Evolutionary conservation across 1,284 basidiomycete species (phyloP).

Genomic region (Cerioporus squamosus): DNA sequence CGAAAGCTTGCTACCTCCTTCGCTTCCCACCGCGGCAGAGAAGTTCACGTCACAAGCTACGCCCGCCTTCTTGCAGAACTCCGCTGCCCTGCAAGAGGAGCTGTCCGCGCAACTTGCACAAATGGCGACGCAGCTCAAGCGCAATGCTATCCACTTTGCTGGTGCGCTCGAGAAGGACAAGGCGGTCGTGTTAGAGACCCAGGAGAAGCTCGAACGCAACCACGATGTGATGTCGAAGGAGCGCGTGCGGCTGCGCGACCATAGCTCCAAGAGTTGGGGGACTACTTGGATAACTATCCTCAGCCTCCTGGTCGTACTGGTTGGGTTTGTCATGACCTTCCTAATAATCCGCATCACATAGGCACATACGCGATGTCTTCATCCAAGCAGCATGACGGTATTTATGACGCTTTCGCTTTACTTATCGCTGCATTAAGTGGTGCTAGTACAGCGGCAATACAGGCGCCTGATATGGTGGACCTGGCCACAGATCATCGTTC

Average conservation of each 20-base stretch:
- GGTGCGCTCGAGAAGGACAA: conserved; percentile 68
- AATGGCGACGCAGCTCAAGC: conserved; percentile 80
- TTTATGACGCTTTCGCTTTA: neutral
- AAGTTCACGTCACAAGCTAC: conserved; percentile 41
- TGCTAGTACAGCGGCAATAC: too few species aligned
- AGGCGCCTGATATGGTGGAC: too few species aligned
- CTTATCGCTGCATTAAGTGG: too few species aligned
- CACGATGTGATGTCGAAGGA: conserved; percentile 71
- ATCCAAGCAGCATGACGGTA: neutral
- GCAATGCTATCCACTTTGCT: conserved; percentile 75
- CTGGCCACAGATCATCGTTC: too few species aligned
- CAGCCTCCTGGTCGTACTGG: conserved; percentile 60
- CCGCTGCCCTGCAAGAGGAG: conserved; percentile 68
- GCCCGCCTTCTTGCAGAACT: conserved; percentile 57
- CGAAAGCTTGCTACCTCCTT: conserved; percentile 29
- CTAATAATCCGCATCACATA: conserved; percentile 68
- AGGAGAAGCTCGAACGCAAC: conserved; percentile 73
- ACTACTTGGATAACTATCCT: conserved; percentile 75
- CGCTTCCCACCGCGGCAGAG: conserved; percentile 28
- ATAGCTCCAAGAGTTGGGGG: conserved; percentile 64
- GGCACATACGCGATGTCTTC: neutral
- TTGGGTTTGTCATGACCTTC: conserved; percentile 75
- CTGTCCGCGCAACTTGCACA: conserved; percentile 73
- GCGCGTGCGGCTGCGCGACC: conserved; percentile 64
- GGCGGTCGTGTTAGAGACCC: conserved; percentile 58